These are phyloP conservation scores for Tulasnella sp. DNA, from an alignment of 768 basidiomycete genomes.

Conservation along the genomic window DNA sequence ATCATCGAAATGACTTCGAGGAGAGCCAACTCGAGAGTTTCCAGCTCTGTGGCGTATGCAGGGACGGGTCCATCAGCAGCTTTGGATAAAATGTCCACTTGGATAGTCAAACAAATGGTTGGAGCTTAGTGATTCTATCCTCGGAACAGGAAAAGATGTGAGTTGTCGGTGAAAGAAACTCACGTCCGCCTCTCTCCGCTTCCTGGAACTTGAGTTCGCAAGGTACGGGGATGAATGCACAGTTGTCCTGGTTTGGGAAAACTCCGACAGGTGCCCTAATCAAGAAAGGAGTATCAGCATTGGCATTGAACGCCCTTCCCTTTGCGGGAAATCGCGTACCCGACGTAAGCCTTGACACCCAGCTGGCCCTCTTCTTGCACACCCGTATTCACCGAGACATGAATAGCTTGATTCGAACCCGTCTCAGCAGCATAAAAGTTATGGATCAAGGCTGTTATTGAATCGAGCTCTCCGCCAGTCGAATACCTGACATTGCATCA, in stretches of 20 bases:
- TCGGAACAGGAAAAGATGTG: background rate
- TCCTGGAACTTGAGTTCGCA: slow-evolving; percentile 74
- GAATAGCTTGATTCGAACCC: slow-evolving; percentile 76
- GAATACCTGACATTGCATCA: slow-evolving; percentile 67
- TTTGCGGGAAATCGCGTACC: slow-evolving; percentile 34
- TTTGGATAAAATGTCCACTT: slow-evolving; percentile 62
- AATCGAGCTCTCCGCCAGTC: slow-evolving; percentile 81
- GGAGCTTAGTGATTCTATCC: too few relatives aligned
- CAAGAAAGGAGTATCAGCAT: background rate
- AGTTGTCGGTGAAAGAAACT: slow-evolving; percentile 27
- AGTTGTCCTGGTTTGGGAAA: slow-evolving; percentile 85
- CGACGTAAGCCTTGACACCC: slow-evolving; percentile 79
- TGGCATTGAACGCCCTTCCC: background rate
- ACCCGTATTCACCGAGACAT: slow-evolving; percentile 83
- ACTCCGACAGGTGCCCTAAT: slow-evolving; percentile 78
- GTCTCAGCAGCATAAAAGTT: slow-evolving; percentile 95
- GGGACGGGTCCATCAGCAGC: slow-evolving; percentile 22
- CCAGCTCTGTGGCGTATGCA: slow-evolving; percentile 48
- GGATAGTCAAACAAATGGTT: slow-evolving; percentile 8
- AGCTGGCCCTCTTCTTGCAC: slow-evolving; percentile 49
- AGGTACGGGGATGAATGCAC: slow-evolving; percentile 88
- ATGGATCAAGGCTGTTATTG: slow-evolving; percentile 81
- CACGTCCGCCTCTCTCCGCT: slow-evolving; percentile 76
- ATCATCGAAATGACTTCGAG: slow-evolving; percentile 63
- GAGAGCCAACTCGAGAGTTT: slow-evolving; percentile 65